These are phyloP conservation scores for Thalassiosira allenii DNA, from an alignment of 352 stramenopile genomes.

Conservation along the genomic window DNA sequence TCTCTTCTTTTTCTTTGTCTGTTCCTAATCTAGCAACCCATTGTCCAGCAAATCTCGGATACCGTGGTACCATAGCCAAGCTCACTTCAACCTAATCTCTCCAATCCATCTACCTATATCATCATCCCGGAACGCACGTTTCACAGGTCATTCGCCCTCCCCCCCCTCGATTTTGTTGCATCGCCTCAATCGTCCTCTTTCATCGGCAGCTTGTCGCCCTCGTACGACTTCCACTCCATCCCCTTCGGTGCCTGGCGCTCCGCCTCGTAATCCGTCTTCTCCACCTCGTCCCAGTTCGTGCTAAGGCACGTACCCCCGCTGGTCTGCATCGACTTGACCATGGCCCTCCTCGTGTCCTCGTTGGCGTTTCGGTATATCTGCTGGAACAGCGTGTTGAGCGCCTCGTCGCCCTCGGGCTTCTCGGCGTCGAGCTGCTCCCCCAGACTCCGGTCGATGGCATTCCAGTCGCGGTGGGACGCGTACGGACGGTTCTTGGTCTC, in stretches of 20 bases:
- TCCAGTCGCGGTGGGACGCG: slow-evolving; percentile 79
- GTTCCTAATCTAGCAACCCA: no score
- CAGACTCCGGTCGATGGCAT: slow-evolving; percentile 76
- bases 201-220: slow-evolving; percentile 84
- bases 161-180: no score
- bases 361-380: slow-evolving; percentile 87
- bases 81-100: no score
- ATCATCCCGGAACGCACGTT: no score
- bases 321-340: slow-evolving; percentile 90
- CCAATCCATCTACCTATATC: no score
- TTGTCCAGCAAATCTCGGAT: no score
- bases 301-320: slow-evolving; percentile 87
- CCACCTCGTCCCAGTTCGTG: slow-evolving; percentile 89
- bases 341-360: slow-evolving; percentile 85
- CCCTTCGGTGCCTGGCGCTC: slow-evolving; percentile 86
- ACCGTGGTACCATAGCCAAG: no score
- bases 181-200: slow-evolving; percentile 70
- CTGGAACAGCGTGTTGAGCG: slow-evolving; percentile 89
- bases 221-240: slow-evolving; percentile 89
- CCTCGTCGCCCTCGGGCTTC: slow-evolving; percentile 87
- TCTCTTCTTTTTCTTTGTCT: no score
- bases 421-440: slow-evolving; percentile 79
- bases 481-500: slow-evolving; percentile 68
- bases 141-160: no score
- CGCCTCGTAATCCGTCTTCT: slow-evolving; percentile 88